Base-by-base conservation (phyloP, 495 filamentous ascomycete genomes). In the Penicillium verhagenii region DNA sequence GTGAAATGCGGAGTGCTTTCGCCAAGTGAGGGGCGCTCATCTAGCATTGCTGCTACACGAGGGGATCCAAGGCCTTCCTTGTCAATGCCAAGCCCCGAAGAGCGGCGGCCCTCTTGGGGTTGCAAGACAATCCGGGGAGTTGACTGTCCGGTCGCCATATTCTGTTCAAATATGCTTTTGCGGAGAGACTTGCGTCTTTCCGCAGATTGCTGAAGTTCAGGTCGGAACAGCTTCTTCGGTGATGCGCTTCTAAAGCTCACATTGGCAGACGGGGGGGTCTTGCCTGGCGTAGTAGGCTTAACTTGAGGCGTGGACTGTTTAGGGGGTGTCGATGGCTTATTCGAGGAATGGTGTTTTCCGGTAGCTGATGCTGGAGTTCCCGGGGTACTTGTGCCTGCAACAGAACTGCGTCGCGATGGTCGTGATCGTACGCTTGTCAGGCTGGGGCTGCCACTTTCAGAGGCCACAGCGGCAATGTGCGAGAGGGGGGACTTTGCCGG, bases 61-160 rank as follows among this genome's bases (percentile, higher is more conserved):
- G 90, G 90, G 4, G 90, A 95, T 19, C 90, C 90, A 47, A 94
- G 81, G 4, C 90, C 89, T 57, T 82, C 74, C 53, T 81, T 83
- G 59, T 92, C 89, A 58, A 85, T 84, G 10, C 90, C 90, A 53
- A 92, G 65, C 4, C 89, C 90, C 6, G 87, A 89, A 23, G 86
- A 84, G 38, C 82, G 80, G n/a, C 74, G 69, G 18, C 81, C 62
- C 24, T 82, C 76, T 35, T 82, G 80, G 10, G 89, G 88, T 3
- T 83, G 87, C 19, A 90, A 63, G 18, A 89, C 71, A 53, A 89
- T 79, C 16, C 76, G 82, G 33, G 87, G 87, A 1, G 85, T 86
- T 11, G 75, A 78, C 14, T 78, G 54, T 6, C 86, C 86, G 16
- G 80, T 85, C 3, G 64, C 63, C 26, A 75, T 72, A 67, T 85